Conservation (phyloP, 2,329 filamentous ascomycete genomes). For the Tolypocladium paradoxum region DNA sequence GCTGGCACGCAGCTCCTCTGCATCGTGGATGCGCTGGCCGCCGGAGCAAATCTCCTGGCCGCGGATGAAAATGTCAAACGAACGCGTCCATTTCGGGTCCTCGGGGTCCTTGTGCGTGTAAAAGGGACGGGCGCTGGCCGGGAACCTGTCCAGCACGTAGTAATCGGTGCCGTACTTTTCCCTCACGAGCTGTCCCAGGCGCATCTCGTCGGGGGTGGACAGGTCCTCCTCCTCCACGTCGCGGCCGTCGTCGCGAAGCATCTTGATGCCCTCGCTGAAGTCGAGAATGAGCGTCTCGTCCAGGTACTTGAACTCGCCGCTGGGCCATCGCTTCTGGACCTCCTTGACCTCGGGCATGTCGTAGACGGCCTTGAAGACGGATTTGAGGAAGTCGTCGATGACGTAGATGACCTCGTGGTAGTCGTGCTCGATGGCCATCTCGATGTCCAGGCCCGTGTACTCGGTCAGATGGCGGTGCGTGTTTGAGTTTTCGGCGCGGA, state of each 20-base stretch:
- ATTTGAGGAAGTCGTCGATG: slow-evolving; percentile 72
- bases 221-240: slow-evolving; percentile 76
- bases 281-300: slow-evolving; percentile 74
- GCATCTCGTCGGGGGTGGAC: slow-evolving; percentile 75
- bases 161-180: slow-evolving; percentile 84
- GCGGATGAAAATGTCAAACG: slow-evolving; percentile 89
- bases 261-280: slow-evolving; percentile 67
- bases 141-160: slow-evolving; percentile 92
- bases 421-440: slow-evolving; percentile 83
- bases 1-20: slow-evolving; percentile 60
- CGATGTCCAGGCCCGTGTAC: slow-evolving; percentile 84
- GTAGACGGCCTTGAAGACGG: slow-evolving; percentile 42
- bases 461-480: slow-evolving; percentile 91
- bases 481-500: slow-evolving; percentile 91
- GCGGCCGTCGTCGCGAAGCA: slow-evolving; percentile 76
- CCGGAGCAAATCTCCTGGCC: slow-evolving; percentile 89
- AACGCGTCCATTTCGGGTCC: slow-evolving; percentile 68
- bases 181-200: slow-evolving; percentile 73
- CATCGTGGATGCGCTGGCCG: slow-evolving; percentile 85
- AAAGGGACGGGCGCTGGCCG: slow-evolving; percentile 72
- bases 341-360: slow-evolving; percentile 58
- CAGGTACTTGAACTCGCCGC: slow-evolving; percentile 76
- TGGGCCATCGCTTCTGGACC: slow-evolving; percentile 75
- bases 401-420: slow-evolving; percentile 79
- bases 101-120: slow-evolving; percentile 79